Percentiles rank a stretch among this genome's conserved stretches.
phyloP scores from a whole-genome alignment of 495 filamentous ascomycete species.

The Xylaria longipes region DNA sequence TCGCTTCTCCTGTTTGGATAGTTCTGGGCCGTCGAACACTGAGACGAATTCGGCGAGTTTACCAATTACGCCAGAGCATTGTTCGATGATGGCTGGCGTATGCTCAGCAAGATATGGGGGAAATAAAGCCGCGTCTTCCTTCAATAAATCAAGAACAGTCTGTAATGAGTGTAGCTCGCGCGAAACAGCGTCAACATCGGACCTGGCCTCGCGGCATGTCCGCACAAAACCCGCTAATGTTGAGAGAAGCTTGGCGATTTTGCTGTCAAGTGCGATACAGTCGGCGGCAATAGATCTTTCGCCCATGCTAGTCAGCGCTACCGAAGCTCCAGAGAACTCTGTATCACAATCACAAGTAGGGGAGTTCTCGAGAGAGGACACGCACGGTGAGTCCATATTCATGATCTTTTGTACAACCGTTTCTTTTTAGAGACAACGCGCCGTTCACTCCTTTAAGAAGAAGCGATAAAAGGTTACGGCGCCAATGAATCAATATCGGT shows the following conservation, averaged over 20 bases:
- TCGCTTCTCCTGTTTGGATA: constrained; percentile 49
- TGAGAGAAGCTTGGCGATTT: constrained; percentile 41
- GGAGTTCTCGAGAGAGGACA: neutral
- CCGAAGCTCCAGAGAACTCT: constrained; percentile 28
- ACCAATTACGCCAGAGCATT: constrained; percentile 43
- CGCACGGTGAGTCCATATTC: constrained; percentile 21
- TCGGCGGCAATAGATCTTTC: constrained; percentile 49
- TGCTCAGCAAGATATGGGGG: constrained; percentile 44
- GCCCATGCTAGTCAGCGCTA: constrained; percentile 37
- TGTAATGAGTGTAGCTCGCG: constrained; percentile 57
- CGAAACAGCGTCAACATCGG: constrained; percentile 53
- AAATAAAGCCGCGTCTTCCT: constrained; percentile 50
- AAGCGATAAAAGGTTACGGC: neutral
- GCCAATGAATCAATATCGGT: neutral
- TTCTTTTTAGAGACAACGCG: neutral
- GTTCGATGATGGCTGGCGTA: constrained; percentile 45
- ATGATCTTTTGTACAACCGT: constrained; percentile 1
- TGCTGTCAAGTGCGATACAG: constrained; percentile 48
- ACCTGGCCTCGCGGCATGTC: constrained; percentile 53
- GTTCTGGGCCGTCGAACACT: constrained; percentile 34
- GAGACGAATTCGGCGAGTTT: constrained; percentile 45
- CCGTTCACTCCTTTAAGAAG: neutral
- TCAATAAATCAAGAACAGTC: constrained; percentile 50
- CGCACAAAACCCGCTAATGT: constrained; percentile 43
- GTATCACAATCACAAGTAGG: neutral